Base-by-base conservation (phyloP, 2,329 filamentous ascomycete genomes). In the Trichoderma oligosporum region DNA sequence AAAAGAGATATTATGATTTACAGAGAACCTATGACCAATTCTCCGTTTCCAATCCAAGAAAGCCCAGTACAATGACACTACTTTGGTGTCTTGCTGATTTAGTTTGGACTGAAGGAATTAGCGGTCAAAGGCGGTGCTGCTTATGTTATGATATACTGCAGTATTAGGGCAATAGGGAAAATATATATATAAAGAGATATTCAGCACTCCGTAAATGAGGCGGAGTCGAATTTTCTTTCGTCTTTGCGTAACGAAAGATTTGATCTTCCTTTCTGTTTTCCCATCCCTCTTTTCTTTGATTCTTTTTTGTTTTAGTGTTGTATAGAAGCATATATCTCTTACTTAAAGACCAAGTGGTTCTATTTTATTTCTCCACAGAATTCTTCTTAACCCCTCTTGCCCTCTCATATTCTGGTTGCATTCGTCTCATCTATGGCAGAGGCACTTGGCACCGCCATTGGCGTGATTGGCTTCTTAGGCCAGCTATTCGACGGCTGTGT, bases 401-500 rank as follows among this genome's bases (percentile, higher is more conserved):
- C 24, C 18, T 46, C 18, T 36, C 35, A 16, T 16, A 22, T 18
- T 7, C 25, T 1, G 9, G 12, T 25, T 24, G 27, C 33, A 9
- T 27, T n/a, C 31, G 9, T 25, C 14, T 14, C 24, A 12, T 4
- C 16, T 46, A 68, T 66, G 60, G 71, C 71, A 56, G 76, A 78
- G 65, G 64, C 70, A 27, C 60, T 77, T 12, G 74, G 74, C 56
- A 75, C 75, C 33, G 71, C 73, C 12, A 66, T 78, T 24, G 74
- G 72, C 57, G 74, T 75, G 1, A 72, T 77, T 11, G 76, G 76
- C 60, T 66, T 77, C 45, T 65, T 78, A 20, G 75, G 75, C 35
- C 75, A 78, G 61, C 70, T 78, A 48, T 78, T 78, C 53, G 71
- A 76, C 60, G 75, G 75, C 27, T 78, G 76, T 66, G 69, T 78